These are phyloP conservation scores for Gracilaria vermiculophylla DNA, from an alignment of 23 red algal genomes.

Conservation along the genomic window DNA sequence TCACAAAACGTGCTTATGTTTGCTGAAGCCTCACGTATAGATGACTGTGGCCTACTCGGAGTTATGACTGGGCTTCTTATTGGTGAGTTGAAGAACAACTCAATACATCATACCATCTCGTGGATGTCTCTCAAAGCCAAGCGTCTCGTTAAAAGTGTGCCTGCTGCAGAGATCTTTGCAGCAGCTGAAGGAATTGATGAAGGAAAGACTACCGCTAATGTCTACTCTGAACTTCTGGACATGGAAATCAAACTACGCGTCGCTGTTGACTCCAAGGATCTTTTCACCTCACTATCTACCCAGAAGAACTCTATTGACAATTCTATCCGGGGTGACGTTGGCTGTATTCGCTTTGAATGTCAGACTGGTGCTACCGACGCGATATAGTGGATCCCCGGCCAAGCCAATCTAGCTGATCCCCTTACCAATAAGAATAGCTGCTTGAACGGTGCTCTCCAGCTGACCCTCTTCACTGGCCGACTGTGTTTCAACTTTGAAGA, in stretches of 20 bases:
- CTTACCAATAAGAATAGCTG: too few relatives aligned
- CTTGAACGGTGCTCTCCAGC: too few relatives aligned
- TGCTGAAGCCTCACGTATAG: too few relatives aligned
- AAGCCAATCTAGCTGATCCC: too few relatives aligned
- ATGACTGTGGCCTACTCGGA: too few relatives aligned
- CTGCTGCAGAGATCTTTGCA: conserved; percentile 39
- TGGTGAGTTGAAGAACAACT: too few relatives aligned
- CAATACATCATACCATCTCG: background rate
- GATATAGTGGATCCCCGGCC: too few relatives aligned
- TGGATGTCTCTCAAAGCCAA: conserved; percentile 4
- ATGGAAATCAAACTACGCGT: background rate
- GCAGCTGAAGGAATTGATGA: conserved; percentile 14
- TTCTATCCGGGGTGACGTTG: background rate
- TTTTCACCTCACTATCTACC: conserved; percentile 15
- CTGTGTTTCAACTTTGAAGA: too few relatives aligned
- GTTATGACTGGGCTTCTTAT: too few relatives aligned
- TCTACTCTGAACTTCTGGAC: background rate
- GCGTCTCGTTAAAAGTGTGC: background rate
- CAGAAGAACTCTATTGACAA: background rate
- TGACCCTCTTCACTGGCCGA: too few relatives aligned
- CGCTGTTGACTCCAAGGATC: conserved; percentile 22
- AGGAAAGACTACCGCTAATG: background rate
- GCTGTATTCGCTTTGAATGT: background rate
- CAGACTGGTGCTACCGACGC: background rate
- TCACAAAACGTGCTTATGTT: too few relatives aligned